Base-by-base conservation (phyloP, 2,329 filamentous ascomycete genomes). In the Phialophora chinensis region DNA sequence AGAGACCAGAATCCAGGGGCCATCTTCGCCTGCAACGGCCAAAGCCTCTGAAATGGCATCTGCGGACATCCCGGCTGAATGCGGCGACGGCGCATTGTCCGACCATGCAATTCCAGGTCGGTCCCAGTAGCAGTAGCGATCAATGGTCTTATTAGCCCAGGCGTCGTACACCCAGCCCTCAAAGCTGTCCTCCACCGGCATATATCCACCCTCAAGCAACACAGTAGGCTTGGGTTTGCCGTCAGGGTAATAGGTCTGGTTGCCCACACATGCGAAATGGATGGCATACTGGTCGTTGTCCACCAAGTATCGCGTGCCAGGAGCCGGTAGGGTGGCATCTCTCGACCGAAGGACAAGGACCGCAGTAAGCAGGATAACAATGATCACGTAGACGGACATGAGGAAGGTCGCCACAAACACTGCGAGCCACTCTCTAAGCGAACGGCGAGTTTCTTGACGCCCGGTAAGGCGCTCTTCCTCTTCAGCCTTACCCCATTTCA, bases 381-480 rank as follows among this genome's bases (percentile, higher is more conserved):
- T 88, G 54, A 89, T 73, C 27, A 73, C 86, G 74, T 95, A 88
- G 67, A 91, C 73, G 23, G 86, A 80, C 74, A 96, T 86, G 49
- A 91, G 84, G 55, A 93, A 79, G 1, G 90, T 93, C 29, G 92
- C 90, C 3, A 89, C 75, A 2, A 96, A 80, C 14, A 99, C 91
- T 52, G 89, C 90, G 4, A 88, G 79, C 94, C 95, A 98, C 80
- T 98, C 92, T 50, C 86, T 81, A 4, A 97, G 78, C 0, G 92
- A 91, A 31, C 93, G 88, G 27, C 93, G 87, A 11, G 90, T 92
- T 80, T 99, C 94, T 33, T 90, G 87, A 14, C 94, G 90, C 11
- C 95, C 95, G 0, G 94, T 98, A 23, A 98, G 82, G 29, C 95
- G 88, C 77, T 97, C 90, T 76, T 99, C 95, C 77, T 98, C 95